phyloP scores from a whole-genome alignment of 257 asterid genomes.

The Eucommia ulmoides region DNA sequence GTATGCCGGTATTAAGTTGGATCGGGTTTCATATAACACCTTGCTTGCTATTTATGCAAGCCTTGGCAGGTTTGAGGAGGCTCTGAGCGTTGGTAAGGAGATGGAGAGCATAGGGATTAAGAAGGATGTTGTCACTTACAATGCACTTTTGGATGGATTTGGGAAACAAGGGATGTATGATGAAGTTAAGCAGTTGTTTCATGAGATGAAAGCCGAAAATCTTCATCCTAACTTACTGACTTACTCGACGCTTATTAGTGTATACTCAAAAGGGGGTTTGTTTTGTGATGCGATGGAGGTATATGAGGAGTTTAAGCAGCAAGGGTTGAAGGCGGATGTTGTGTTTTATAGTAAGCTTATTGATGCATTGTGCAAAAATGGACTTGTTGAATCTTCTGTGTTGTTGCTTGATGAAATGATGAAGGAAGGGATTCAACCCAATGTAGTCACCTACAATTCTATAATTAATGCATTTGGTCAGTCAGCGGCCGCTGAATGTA shows the following conservation, averaged over 20 bases:
- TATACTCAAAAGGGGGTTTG: constrained; percentile 68
- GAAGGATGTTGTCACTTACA: constrained; percentile 90
- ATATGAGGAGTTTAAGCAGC: constrained; percentile 59
- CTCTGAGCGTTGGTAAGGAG: constrained; percentile 62
- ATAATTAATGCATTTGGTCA: constrained; percentile 84
- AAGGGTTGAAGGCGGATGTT: constrained; percentile 82
- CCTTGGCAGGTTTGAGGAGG: constrained; percentile 84
- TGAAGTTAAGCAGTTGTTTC: constrained; percentile 64
- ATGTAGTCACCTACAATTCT: constrained; percentile 91
- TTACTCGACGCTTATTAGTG: constrained; percentile 74
- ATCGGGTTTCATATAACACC: constrained; percentile 82
- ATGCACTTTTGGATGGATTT: constrained; percentile 79
- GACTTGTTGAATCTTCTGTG: constrained; percentile 67
- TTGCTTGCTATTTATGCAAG: constrained; percentile 71
- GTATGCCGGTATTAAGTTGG: constrained; percentile 59
- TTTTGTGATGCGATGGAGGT: constrained; percentile 56
- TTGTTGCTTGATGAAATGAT: constrained; percentile 81
- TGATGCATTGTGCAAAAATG: constrained; percentile 87
- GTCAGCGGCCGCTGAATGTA: constrained; percentile 23
- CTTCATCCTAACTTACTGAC: constrained; percentile 73
- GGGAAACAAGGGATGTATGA: constrained; percentile 78
- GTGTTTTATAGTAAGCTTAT: constrained; percentile 88
- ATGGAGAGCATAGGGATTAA: constrained; percentile 84
- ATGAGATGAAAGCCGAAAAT: constrained; percentile 53
- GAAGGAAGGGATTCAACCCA: constrained; percentile 83